Evolutionary conservation across 2,329 filamentous ascomycete species (phyloP), one percentile per base, ranked within the genome.

Genomic region (Cladosporium oxysporum): DNA sequence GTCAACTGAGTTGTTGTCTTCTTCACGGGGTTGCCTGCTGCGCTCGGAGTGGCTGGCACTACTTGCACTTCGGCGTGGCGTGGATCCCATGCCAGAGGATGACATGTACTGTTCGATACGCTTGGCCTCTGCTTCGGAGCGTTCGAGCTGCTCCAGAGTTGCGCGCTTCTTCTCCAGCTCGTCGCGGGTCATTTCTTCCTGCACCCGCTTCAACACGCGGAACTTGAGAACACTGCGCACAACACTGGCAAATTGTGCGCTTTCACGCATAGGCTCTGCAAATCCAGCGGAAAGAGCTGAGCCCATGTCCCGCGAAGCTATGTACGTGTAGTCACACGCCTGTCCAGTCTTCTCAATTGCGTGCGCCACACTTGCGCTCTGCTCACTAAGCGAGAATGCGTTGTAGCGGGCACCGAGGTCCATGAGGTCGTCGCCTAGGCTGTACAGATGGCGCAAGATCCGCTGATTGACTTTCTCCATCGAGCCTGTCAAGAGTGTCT

Each of bases 401-500:
- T 99, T 99, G 78, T 95, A 98, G 68, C 93, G 87, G n/a, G 93
- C 95, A 8, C 95, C 95, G 10, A 99, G 84, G 75, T 99, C 95
- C 71, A 93, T 92, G 67, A 98, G 85, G 76, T 99, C 95, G 5
- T 92, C 86, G 2, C 92, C 92, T 58, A 97, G 83, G 5, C 90
- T 88, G 16, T 91, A 91, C 11, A 98, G 80, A 74, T 99, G 95
- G 67, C 88, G 91, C 7, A 99, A 82, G 6, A 93, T 93, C 41
- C 95, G 87, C 35, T 94, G 88, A 74, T 98, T 99, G 68, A 97
- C 93, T 78, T 96, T 97, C 77, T 99, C 96, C 83, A 99, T 97
- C 6, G 92, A 93, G 0, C 95, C 95, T 73, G 91, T 93, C 3
- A 99, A 83, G 5, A 98, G 84, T 18, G 90, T 83, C 77, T 99